Evolutionary conservation across 306 rosid species (phyloP), one percentile per base, ranked within the genome.

Genomic region (Inga laurina): DNA sequence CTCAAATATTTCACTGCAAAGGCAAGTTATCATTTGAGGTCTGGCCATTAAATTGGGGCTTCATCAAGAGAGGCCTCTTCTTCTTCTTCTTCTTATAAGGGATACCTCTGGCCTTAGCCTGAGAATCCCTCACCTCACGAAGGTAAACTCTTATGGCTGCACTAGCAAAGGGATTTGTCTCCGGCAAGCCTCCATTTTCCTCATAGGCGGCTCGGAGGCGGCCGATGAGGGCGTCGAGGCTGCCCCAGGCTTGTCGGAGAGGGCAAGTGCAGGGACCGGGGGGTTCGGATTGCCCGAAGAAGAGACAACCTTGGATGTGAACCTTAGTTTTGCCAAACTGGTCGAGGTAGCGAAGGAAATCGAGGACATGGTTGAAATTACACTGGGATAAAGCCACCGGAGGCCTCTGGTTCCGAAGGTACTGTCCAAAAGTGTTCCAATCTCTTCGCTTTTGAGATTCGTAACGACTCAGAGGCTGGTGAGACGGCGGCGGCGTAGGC

Each of bases 291-390:
- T 92, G 98, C 11, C 99, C 99, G 51, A 81, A 97, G 59, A 97
- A 97, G 91, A 94, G 88, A 81, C 99, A 97, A 4, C 97, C 97
- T 75, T 88, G 97, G 21, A 88, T 30, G 84, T 97, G 99, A 48
- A 97, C 99, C 79, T 97, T 97, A 34, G 99, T 97, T 85, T 97
- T 97, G 4, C 99, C 99, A 44, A 97, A 97, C 85, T 97, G 99
- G 76, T 97, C 99, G 0, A 97, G 87, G 43, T 97, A 97, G 27
- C 93, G 89, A 4, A 97, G 93, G 80, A 97, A 94, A 16, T 97
- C 99, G 44, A 97, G 78, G 5, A 97, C 99, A 71, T 96, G 97
- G 87, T 91, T 92, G 90, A 82, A 88, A 77, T 85, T 96, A 86
- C 97, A 94, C 77, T 96, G 97, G 0, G 98, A 86, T 3, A 96